These are phyloP conservation scores for Fusarium subtropicale DNA, from an alignment of 2,329 filamentous ascomycete genomes.

Conservation along the genomic window DNA sequence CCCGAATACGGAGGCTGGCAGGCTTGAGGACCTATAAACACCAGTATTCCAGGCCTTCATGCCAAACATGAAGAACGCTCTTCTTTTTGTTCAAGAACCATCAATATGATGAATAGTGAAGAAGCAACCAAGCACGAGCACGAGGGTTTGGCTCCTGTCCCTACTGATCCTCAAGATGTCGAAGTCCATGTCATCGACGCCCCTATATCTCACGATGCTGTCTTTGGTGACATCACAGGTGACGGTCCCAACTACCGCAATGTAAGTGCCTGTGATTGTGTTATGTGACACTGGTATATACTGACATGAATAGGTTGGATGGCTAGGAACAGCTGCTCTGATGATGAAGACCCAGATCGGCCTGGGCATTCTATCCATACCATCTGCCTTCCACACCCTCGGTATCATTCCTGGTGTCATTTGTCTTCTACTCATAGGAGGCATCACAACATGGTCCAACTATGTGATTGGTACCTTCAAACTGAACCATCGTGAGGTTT, in stretches of 20 bases:
- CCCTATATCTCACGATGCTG: constrained; percentile 15
- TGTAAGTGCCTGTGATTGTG: constrained; percentile 24
- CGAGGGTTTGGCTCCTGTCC: neutral
- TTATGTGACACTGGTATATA: neutral
- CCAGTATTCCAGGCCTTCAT: neutral
- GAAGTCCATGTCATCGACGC: constrained; percentile 37
- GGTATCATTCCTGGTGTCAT: constrained; percentile 62
- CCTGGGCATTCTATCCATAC: constrained; percentile 61
- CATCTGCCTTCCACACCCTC: constrained; percentile 57
- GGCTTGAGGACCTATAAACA: neutral
- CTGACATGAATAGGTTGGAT: constrained; percentile 52
- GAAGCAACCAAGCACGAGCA: constrained; percentile 7
- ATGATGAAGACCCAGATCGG: constrained; percentile 63
- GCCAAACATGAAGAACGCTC: neutral
- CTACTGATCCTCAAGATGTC: neutral
- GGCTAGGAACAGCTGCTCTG: constrained; percentile 56
- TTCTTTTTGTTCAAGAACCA: neutral
- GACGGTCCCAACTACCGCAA: constrained; percentile 48
- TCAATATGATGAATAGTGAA: constrained; percentile 2
- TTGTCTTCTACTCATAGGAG: constrained; percentile 54
- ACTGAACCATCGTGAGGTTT: constrained; percentile 61
- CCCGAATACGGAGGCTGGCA: neutral
- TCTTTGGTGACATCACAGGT: constrained; percentile 47
- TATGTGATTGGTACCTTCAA: constrained; percentile 65
- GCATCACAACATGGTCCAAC: constrained; percentile 61